Conservation (phyloP, 768 basidiomycete genomes). For the Panellus pusillus region DNA sequence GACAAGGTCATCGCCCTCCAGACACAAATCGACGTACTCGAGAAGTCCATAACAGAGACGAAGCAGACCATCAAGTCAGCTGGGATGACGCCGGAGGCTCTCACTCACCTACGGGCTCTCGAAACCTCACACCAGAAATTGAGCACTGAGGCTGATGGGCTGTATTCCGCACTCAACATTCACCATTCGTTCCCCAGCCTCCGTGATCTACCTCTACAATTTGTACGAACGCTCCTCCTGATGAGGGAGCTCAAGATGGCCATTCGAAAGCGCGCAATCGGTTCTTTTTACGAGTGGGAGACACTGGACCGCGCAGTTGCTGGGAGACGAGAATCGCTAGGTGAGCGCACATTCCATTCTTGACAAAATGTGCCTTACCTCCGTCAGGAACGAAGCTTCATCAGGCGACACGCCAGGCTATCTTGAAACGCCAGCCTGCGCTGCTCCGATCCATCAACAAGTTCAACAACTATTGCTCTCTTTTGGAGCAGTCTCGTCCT, state of each 20-base stretch:
- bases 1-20: conserved; percentile 32
- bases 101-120: conserved; percentile 22
- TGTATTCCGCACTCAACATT: conserved; percentile 38
- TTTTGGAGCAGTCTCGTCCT: conserved; percentile 16
- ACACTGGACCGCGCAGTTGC: conserved; percentile 25
- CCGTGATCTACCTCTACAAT: conserved; percentile 26
- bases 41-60: conserved; percentile 24
- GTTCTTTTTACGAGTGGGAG: conserved; percentile 29
- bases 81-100: conserved; percentile 2
- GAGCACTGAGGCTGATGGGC: conserved; percentile 26
- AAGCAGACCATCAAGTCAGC: conserved; percentile 11
- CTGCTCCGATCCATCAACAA: conserved; percentile 26
- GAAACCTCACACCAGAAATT: conserved; percentile 22
- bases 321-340: conserved; percentile 19
- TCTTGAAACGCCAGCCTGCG: conserved; percentile 27
- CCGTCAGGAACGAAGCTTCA: conserved; percentile 30
- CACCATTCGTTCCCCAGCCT: conserved; percentile 34
- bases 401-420: conserved; percentile 29
- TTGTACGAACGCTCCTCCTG: conserved; percentile 32
- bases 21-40: conserved; percentile 25
- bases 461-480: conserved; percentile 30
- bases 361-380: too few species aligned
- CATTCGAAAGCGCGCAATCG: conserved; percentile 25
- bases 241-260: conserved; percentile 29
- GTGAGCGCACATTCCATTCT: conserved; percentile 1